Evolutionary conservation across 2,329 filamentous ascomycete genomes (phyloP).

Genomic region (Fusarium praegraminearum): DNA sequence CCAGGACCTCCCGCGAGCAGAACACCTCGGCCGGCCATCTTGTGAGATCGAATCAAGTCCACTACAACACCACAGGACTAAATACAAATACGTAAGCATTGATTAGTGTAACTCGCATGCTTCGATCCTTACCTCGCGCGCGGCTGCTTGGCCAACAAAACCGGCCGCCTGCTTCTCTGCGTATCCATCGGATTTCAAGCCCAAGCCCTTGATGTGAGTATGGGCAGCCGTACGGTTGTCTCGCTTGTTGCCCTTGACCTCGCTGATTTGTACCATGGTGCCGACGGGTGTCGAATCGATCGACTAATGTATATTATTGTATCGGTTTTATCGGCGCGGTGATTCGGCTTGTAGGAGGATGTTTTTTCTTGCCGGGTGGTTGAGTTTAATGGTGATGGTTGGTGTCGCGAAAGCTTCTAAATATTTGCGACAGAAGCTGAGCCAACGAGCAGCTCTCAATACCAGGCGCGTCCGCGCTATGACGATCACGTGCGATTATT

Average conservation of each 20-base stretch:
- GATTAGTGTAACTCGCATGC: not conserved
- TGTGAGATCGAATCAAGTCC: conserved; percentile 94
- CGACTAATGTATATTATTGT: conserved; percentile 13
- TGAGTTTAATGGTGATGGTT: conserved; percentile 32
- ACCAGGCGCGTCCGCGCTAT: conserved; percentile 47
- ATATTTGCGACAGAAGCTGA: conserved; percentile 53
- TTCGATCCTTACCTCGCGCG: conserved; percentile 79
- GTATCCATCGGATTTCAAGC: conserved; percentile 84
- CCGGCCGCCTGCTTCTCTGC: conserved; percentile 84
- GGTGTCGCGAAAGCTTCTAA: conserved; percentile 45
- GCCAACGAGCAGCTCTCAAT: conserved; percentile 42
- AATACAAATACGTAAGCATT: conserved; percentile 38
- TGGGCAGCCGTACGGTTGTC: conserved; percentile 97
- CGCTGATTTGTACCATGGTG: conserved; percentile 88
- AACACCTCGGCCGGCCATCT: conserved; percentile 96
- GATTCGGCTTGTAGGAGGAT: conserved; percentile 12
- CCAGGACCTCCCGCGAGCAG: conserved; percentile 93
- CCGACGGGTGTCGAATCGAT: conserved; percentile 48
- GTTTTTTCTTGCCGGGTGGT: conserved; percentile 28
- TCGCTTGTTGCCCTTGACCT: conserved; percentile 93
- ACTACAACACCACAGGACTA: conserved; percentile 96
- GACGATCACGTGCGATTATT: conserved; percentile 46
- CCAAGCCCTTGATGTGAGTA: conserved; percentile 97
- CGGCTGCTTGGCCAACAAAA: conserved; percentile 89
- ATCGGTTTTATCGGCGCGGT: conserved; percentile 6